phyloP scores from a whole-genome alignment of 2,329 filamentous ascomycete genomes.

The Cercospora zeae-maydis region DNA sequence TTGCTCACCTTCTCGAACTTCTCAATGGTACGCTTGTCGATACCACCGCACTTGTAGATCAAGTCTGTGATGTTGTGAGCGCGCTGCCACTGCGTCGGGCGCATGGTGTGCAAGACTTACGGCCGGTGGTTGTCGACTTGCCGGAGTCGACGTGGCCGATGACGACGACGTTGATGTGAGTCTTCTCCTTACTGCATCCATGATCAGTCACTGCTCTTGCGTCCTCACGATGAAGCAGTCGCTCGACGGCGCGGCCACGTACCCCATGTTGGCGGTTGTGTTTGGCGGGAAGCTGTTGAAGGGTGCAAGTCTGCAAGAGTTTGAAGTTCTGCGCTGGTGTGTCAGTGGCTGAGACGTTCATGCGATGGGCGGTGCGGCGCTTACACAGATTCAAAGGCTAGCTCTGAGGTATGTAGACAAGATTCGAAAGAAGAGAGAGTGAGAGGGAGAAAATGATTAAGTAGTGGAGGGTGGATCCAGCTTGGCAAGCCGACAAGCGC shows the following conservation, averaged over 20 bases:
- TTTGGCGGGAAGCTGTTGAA: slow-evolving; percentile 24
- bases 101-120: slow-evolving; percentile 52
- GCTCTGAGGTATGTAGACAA: slow-evolving; percentile 12
- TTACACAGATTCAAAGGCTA: slow-evolving; percentile 13
- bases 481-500: slow-evolving; percentile 1
- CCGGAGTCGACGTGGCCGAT: slow-evolving; percentile 99
- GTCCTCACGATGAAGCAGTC: slow-evolving; percentile 9
- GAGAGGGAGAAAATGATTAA: slow-evolving; percentile 7
- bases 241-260: slow-evolving; percentile 38
- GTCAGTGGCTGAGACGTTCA: background rate
- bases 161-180: slow-evolving; percentile 92
- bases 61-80: slow-evolving; percentile 69
- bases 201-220: slow-evolving; percentile 35
- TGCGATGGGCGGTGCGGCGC: background rate
- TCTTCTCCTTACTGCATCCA: slow-evolving; percentile 78
- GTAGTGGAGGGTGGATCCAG: background rate
- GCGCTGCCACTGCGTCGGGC: slow-evolving; percentile 30
- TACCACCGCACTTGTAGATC: slow-evolving; percentile 99
- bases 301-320: slow-evolving; percentile 18
- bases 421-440: slow-evolving; percentile 9
- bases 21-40: slow-evolving; percentile 99
- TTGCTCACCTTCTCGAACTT: slow-evolving; percentile 98
- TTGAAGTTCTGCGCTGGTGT: slow-evolving; percentile 6
- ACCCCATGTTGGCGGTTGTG: slow-evolving; percentile 58
- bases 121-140: slow-evolving; percentile 91